Conservation (phyloP, 306 rosid genomes). For the Begonia fuchsioides region DNA sequence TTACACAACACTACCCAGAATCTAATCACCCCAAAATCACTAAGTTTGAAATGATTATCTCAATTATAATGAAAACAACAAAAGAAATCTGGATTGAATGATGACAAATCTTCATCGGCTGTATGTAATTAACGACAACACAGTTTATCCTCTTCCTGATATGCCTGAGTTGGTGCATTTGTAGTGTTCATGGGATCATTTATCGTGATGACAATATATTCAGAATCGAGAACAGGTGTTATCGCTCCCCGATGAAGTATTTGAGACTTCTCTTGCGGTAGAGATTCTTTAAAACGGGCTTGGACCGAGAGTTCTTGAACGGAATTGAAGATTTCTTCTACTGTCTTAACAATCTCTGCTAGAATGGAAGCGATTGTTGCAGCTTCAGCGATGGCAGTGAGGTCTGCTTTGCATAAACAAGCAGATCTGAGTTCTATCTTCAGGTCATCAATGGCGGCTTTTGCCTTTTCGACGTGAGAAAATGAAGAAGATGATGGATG, state of each 20-base stretch:
- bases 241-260: constrained; percentile 60
- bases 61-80: too few relatives aligned
- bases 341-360: constrained; percentile 43
- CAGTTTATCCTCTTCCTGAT: too few relatives aligned
- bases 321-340: constrained; percentile 43
- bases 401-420: constrained; percentile 24
- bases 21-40: too few relatives aligned
- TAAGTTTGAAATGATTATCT: too few relatives aligned
- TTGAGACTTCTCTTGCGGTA: constrained; percentile 45
- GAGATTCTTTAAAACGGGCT: constrained; percentile 44
- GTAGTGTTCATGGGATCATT: too few relatives aligned
- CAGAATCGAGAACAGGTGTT: constrained; percentile 35
- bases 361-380: constrained; percentile 52
- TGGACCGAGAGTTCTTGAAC: constrained; percentile 48
- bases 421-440: constrained; percentile 27
- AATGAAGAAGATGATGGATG: constrained; percentile 21
- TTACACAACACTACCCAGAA: too few relatives aligned
- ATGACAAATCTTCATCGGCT: too few relatives aligned
- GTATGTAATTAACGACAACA: too few relatives aligned
- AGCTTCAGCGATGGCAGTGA: constrained; percentile 38
- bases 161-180: too few relatives aligned
- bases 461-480: constrained; percentile 33
- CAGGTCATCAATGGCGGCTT: constrained; percentile 42
- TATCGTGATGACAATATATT: background rate
- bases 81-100: too few relatives aligned